phyloP scores from a whole-genome alignment of 108 stramenopile species.

The Parietichytrium sp. region DNA sequence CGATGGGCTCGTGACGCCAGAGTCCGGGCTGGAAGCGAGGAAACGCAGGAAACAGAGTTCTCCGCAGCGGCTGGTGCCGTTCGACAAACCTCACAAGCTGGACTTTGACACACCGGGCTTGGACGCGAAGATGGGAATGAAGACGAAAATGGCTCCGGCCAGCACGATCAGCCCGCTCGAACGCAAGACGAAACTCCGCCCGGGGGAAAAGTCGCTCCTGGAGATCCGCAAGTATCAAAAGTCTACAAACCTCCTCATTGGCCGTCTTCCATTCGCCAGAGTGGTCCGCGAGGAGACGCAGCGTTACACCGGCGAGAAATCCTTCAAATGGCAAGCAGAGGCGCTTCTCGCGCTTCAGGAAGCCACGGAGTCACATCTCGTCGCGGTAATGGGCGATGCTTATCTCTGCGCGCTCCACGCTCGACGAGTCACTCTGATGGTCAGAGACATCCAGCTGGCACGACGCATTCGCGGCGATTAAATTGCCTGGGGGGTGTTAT shows the following conservation, averaged over 20 bases:
- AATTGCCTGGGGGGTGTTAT: too few relatives aligned
- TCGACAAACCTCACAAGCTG: too few relatives aligned
- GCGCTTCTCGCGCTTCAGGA: constrained; percentile 89
- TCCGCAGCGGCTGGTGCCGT: too few relatives aligned
- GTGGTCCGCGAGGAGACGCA: constrained; percentile 54
- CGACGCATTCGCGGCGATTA: constrained; percentile 77
- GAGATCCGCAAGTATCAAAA: constrained; percentile 90
- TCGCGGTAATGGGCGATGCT: constrained; percentile 61
- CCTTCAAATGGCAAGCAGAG: constrained; percentile 84
- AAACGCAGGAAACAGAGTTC: too few relatives aligned
- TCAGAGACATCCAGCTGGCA: constrained; percentile 91
- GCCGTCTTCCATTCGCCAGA: constrained; percentile 90
- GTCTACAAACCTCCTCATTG: constrained; percentile 80
- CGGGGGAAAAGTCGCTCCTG: constrained; percentile 81
- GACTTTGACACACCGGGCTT: too few relatives aligned
- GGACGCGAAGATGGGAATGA: too few relatives aligned
- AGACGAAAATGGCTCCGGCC: too few relatives aligned
- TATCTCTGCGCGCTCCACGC: constrained; percentile 93
- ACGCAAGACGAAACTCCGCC: too few relatives aligned
- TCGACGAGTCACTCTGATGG: constrained; percentile 94
- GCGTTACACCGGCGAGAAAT: constrained; percentile 32
- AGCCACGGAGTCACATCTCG: constrained; percentile 89
- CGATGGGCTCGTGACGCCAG: too few relatives aligned
- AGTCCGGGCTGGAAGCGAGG: too few relatives aligned
- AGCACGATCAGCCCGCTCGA: too few relatives aligned